Conservation (phyloP, 108 stramenopile species). For the Pelagomonas calceolata region DNA sequence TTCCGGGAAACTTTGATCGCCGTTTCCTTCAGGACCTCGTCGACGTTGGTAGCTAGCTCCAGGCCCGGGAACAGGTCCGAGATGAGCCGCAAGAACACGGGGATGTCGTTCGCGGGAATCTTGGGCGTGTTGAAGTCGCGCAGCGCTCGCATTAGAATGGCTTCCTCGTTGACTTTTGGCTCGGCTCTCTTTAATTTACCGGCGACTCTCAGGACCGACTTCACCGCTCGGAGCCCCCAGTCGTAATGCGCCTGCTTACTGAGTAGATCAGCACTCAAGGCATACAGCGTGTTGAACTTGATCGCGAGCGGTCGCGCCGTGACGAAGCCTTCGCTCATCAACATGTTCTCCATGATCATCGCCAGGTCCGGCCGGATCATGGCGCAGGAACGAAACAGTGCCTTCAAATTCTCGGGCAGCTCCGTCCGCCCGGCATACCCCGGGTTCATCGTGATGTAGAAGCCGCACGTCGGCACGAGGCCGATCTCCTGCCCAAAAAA, state of each 20-base stretch:
- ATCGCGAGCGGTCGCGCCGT: slow-evolving; percentile 28
- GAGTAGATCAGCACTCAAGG: slow-evolving; percentile 27
- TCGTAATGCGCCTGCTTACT: slow-evolving; percentile 47
- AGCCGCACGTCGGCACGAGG: slow-evolving; percentile 27
- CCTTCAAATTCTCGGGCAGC: slow-evolving; percentile 38
- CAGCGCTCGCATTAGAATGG: slow-evolving; percentile 46
- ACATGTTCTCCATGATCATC: slow-evolving; percentile 44
- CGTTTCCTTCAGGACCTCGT: slow-evolving; percentile 20
- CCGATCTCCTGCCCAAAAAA: slow-evolving; percentile 24
- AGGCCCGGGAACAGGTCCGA: slow-evolving; percentile 40
- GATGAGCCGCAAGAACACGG: slow-evolving; percentile 44
- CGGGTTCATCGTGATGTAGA: slow-evolving; percentile 48
- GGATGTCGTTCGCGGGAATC: slow-evolving; percentile 31
- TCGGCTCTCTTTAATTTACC: slow-evolving; percentile 44
- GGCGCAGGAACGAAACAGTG: slow-evolving; percentile 34
- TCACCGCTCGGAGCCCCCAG: slow-evolving; percentile 53
- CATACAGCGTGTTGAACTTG: slow-evolving; percentile 39
- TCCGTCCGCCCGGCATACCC: slow-evolving; percentile 39
- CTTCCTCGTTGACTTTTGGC: slow-evolving; percentile 39
- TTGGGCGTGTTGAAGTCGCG: slow-evolving; percentile 50
- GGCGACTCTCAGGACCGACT: slow-evolving; percentile 52
- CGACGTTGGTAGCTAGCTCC: slow-evolving; percentile 33
- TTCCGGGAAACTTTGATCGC: neutral
- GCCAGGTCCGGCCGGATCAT: slow-evolving; percentile 39
- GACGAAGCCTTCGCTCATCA: slow-evolving; percentile 54